A percentile compares a stretch with the other conserved stretches of the same genome.
Evolutionary conservation across 2,329 filamentous ascomycete species (phyloP).

Genomic region (Diaporthe citriasiana): DNA sequence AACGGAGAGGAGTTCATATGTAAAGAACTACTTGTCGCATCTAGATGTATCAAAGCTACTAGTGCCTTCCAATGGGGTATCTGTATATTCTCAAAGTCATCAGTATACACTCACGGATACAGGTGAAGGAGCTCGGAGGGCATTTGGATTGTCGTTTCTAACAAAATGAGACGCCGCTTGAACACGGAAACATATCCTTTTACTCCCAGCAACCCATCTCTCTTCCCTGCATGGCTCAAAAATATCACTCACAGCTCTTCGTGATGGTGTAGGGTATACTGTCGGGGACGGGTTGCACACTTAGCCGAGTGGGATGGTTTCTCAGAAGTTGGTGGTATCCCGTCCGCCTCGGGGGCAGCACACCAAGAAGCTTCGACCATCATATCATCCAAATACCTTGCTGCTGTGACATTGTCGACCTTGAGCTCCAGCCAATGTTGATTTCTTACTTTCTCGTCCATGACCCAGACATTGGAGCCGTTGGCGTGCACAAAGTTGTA

Average conservation of each 20-base stretch:
- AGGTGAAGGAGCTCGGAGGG: neutral
- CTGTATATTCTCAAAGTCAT: neutral
- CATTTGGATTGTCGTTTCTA: neutral
- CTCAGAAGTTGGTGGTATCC: neutral
- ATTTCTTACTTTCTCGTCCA: conserved; percentile 51
- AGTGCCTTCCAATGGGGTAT: neutral
- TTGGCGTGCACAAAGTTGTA: conserved; percentile 57
- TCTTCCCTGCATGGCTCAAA: neutral
- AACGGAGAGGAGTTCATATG: neutral
- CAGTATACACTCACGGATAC: neutral
- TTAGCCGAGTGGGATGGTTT: neutral
- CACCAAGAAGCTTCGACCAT: conserved; percentile 4
- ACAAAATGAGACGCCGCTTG: neutral
- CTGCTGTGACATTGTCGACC: conserved; percentile 45
- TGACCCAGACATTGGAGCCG: conserved; percentile 60
- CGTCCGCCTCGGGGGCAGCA: neutral
- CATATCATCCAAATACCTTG: neutral
- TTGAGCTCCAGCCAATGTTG: conserved; percentile 58
- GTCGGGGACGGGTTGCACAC: neutral
- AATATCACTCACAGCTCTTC: neutral
- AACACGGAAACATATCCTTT: neutral
- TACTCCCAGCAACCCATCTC: neutral
- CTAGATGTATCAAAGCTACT: neutral
- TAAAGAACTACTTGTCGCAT: no score
- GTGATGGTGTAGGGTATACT: conserved; percentile 9